These are phyloP conservation scores for Eruca vesicaria DNA, from an alignment of 441 rosid species.

Conservation along the genomic window DNA sequence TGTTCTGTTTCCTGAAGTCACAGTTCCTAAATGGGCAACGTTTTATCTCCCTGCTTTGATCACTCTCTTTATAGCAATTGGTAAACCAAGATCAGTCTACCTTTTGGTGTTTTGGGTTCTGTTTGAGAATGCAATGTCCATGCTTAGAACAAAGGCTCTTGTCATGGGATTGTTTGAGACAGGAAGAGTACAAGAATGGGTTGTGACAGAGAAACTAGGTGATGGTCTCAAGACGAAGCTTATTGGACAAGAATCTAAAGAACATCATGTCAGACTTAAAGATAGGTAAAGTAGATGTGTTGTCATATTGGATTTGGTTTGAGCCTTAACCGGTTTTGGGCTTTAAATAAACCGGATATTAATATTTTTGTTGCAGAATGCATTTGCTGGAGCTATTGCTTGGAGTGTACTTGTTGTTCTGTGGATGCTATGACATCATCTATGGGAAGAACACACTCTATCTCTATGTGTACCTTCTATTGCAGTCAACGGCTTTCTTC, in stretches of 20 bases:
- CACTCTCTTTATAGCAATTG: constrained; percentile 51
- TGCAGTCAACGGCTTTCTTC: constrained; percentile 52
- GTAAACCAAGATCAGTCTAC: constrained; percentile 55
- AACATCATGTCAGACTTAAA: constrained; percentile 37
- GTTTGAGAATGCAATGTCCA: constrained; percentile 59
- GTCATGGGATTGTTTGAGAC: constrained; percentile 53
- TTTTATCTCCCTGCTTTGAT: constrained; percentile 52
- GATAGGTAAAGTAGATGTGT: constrained; percentile 37
- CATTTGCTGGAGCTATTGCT: constrained; percentile 45
- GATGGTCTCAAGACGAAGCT: constrained; percentile 46
- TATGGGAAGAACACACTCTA: constrained; percentile 43
- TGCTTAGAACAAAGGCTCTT: constrained; percentile 55
- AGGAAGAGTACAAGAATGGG: constrained; percentile 66
- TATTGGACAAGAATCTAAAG: constrained; percentile 27
- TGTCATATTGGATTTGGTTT: background rate
- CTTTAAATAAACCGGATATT: background rate
- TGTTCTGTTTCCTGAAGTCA: constrained; percentile 53
- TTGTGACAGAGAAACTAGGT: constrained; percentile 59
- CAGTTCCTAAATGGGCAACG: constrained; percentile 61
- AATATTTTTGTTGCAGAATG: constrained; percentile 30
- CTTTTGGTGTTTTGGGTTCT: constrained; percentile 56
- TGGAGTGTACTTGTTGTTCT: constrained; percentile 46
- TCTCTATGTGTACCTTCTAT: constrained; percentile 45
- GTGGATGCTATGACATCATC: constrained; percentile 47
- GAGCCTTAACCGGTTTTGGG: background rate